Conservation (phyloP, 768 basidiomycete species). For the Coprinopsis cinerea region DNA sequence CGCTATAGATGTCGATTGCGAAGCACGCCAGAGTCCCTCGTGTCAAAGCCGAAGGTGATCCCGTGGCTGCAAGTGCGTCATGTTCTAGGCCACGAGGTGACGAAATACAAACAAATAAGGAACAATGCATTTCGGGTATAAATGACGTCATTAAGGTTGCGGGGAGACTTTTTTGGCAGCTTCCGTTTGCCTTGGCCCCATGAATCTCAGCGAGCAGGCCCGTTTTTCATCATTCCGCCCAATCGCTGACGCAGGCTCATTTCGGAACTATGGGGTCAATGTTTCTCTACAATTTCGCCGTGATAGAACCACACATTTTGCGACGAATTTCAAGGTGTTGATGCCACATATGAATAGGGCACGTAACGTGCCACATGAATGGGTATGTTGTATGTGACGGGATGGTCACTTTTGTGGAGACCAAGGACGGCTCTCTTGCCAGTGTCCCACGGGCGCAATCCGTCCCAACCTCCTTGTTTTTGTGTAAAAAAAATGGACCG, state of each 20-base stretch:
- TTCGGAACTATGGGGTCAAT: not conserved
- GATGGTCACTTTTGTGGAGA: no score
- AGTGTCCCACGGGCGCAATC: constrained; percentile 3
- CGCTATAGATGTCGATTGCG: not conserved
- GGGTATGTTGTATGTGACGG: no score
- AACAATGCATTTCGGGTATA: not conserved
- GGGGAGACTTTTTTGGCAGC: constrained; percentile 1
- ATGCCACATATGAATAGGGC: not conserved
- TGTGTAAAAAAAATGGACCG: not conserved
- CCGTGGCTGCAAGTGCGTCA: not conserved
- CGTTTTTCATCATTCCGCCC: not conserved
- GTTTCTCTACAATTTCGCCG: not conserved
- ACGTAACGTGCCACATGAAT: not conserved
- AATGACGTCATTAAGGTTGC: constrained; percentile 9
- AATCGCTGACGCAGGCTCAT: not conserved
- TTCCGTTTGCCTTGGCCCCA: not conserved
- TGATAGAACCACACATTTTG: not conserved
- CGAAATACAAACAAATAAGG: no score
- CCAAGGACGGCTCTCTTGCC: not conserved
- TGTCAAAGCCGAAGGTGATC: no score
- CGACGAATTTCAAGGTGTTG: not conserved
- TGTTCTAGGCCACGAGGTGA: constrained; percentile 4
- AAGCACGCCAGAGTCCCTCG: not conserved
- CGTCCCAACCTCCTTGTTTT: not conserved
- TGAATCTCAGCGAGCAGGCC: not conserved